Conservation (phyloP, 2,329 filamentous ascomycete species). For the Drechslerella dactyloides region DNA sequence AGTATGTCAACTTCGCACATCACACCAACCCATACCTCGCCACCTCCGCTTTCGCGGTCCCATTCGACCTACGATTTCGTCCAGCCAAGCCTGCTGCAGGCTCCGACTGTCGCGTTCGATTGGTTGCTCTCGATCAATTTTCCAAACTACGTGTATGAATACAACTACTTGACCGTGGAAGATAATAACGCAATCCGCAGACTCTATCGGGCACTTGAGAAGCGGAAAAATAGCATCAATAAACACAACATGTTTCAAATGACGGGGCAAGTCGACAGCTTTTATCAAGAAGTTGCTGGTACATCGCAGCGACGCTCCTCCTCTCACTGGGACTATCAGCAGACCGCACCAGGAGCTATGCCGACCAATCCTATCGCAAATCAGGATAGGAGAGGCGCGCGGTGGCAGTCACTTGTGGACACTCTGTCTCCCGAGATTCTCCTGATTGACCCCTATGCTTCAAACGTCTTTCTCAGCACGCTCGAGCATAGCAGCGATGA, state of each 20-base stretch:
- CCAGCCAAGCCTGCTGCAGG: constrained; percentile 40
- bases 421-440: constrained; percentile 46
- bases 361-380: constrained; percentile 48
- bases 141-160: constrained; percentile 45
- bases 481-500: constrained; percentile 42
- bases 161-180: constrained; percentile 43
- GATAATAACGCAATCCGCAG: constrained; percentile 43
- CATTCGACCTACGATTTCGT: constrained; percentile 41
- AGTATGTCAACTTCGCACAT: constrained; percentile 47
- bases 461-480: constrained; percentile 40
- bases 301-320: constrained; percentile 24
- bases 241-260: constrained; percentile 44
- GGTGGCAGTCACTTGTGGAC: constrained; percentile 44
- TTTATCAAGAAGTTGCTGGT: constrained; percentile 38
- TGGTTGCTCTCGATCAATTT: constrained; percentile 43
- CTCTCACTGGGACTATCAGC: constrained; percentile 34
- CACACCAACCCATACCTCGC: constrained; percentile 26
- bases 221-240: constrained; percentile 37
- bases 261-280: constrained; percentile 41
- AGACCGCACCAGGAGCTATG: constrained; percentile 27
- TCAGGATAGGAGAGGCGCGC: constrained; percentile 39
- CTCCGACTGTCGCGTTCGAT: constrained; percentile 36
- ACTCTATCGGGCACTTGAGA: constrained; percentile 36
- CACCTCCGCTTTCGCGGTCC: constrained; percentile 39
- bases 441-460: constrained; percentile 42